Evolutionary conservation across 345 rosid species (phyloP), one percentile per base, ranked within the genome.

Genomic region (Noccaea bulbosa): DNA sequence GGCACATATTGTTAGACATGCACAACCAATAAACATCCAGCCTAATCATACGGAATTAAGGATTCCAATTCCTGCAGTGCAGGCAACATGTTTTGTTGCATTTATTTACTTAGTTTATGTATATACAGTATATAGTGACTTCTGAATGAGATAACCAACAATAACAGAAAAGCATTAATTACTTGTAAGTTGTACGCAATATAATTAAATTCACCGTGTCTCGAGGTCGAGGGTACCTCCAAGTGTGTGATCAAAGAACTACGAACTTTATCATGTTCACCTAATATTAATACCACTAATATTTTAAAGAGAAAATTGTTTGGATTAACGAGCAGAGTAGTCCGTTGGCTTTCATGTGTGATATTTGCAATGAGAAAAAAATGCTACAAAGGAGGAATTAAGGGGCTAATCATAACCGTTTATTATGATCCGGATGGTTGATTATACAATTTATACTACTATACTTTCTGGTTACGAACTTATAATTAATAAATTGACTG

Each of bases 181-280:
- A 58, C 46, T 24, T 48, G 49, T 60, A 59, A 34, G 39, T 70
- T 27, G 51, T 17, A 68, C 55, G 64, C 45, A 68, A 43, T 12
- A 16, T 51, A 60, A 60, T 40, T 70, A 59, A 48, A 61, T 71
- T 32, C 37, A 71, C 68, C 75, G 68, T 71, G 62, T 71, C 61
- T 61, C 68, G 30, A 32, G 75, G 53, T 70, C 48, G 49, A 58
- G 50, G 16, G 27, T 33, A n/a, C 45, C 51, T 61, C 35, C 53
- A 33, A 71, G 40, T 71, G 45, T 33, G 53, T 61, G 34, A 61
- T 61, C 43, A 61, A 49, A 43, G 41, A 70, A 40, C 60, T 17
- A 49, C 50, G 49, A 57, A 69, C 57, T 57, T 58, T 50, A 61
- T 6, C 68, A 60, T 50, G 45, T 70, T 60, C 51, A 49, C 43